Percentiles rank a stretch among this genome's conserved stretches.
Evolutionary conservation across 768 basidiomycete genomes (phyloP).

Genomic region (Pleurotus pulmonarius): DNA sequence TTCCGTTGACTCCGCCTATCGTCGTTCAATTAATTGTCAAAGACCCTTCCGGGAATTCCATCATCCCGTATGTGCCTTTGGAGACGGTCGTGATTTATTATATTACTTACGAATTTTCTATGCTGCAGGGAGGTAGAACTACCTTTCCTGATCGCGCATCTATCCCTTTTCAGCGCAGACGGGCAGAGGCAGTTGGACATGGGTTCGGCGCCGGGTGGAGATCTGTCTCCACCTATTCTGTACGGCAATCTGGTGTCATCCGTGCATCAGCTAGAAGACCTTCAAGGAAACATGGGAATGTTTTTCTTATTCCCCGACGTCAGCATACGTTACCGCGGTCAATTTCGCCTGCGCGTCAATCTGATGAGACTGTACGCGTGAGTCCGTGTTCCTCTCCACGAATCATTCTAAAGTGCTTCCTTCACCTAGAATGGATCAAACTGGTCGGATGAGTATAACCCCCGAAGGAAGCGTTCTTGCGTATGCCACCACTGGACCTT

Average conservation of each 20-base stretch:
- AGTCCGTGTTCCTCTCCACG: slow-evolving; percentile 26
- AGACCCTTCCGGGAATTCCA: slow-evolving; percentile 65
- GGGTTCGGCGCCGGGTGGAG: slow-evolving; percentile 48
- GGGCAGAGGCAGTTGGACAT: slow-evolving; percentile 62
- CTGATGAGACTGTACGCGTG: slow-evolving; percentile 75
- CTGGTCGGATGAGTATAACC: slow-evolving; percentile 46
- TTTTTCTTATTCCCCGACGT: slow-evolving; percentile 92
- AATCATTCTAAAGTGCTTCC: not conserved
- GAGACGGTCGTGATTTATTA: not conserved
- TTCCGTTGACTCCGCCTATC: slow-evolving; percentile 82
- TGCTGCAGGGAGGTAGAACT: slow-evolving; percentile 72
- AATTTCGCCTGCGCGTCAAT: slow-evolving; percentile 70
- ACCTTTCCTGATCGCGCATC: slow-evolving; percentile 82
- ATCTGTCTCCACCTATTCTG: slow-evolving; percentile 54
- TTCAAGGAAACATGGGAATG: slow-evolving; percentile 75
- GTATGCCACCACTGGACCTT: slow-evolving; percentile 65
- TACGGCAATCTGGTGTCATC: slow-evolving; percentile 87
- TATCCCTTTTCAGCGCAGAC: slow-evolving; percentile 71
- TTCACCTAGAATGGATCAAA: slow-evolving; percentile 39
- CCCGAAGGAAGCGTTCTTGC: slow-evolving; percentile 67
- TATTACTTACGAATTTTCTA: slow-evolving; percentile 7
- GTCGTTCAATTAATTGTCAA: slow-evolving; percentile 76
- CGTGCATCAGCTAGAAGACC: slow-evolving; percentile 74
- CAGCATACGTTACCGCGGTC: slow-evolving; percentile 75
- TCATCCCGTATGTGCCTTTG: slow-evolving; percentile 67